Conservation (phyloP, 2,329 filamentous ascomycete species). For the Salinomyces thailandicus region DNA sequence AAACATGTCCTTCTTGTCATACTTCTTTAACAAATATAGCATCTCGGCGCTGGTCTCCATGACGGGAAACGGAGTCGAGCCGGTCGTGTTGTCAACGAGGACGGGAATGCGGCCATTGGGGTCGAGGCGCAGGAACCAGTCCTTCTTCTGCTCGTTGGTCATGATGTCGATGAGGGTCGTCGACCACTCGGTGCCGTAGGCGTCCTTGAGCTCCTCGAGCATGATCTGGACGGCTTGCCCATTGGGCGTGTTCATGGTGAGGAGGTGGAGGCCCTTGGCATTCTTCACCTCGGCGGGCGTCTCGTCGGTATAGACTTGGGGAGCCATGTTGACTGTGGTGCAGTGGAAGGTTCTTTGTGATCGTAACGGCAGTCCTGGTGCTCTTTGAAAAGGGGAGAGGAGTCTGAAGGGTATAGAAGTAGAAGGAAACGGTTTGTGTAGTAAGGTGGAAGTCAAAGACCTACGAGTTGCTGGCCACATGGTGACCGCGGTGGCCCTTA, state of each 20-base stretch:
- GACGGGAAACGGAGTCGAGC: constrained; percentile 38
- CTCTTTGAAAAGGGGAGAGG: background rate
- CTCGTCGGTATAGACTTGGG: constrained; percentile 34
- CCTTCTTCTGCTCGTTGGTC: constrained; percentile 46
- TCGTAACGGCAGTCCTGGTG: background rate
- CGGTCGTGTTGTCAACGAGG: constrained; percentile 41
- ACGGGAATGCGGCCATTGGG: constrained; percentile 37
- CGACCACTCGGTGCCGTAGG: constrained; percentile 41
- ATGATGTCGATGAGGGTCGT: constrained; percentile 40
- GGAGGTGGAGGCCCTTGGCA: constrained; percentile 42
- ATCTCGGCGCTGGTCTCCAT: constrained; percentile 45
- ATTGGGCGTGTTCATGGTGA: constrained; percentile 44
- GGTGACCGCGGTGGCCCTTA: too few species aligned
- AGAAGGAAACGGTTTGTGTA: too few species aligned
- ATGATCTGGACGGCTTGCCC: constrained; percentile 44
- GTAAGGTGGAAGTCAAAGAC: too few species aligned
- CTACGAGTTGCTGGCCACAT: too few species aligned
- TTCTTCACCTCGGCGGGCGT: constrained; percentile 38
- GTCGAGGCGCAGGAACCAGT: constrained; percentile 21
- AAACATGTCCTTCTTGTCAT: constrained; percentile 41
- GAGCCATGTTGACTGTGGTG: constrained; percentile 25
- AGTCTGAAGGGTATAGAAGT: background rate
- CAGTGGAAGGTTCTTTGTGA: too few species aligned
- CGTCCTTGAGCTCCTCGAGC: constrained; percentile 44
- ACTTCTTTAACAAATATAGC: constrained; percentile 42